Percentiles rank a stretch among this genome's conserved stretches.
phyloP scores from a whole-genome alignment of 108 stramenopile species.

The Nitzschia sp. region DNA sequence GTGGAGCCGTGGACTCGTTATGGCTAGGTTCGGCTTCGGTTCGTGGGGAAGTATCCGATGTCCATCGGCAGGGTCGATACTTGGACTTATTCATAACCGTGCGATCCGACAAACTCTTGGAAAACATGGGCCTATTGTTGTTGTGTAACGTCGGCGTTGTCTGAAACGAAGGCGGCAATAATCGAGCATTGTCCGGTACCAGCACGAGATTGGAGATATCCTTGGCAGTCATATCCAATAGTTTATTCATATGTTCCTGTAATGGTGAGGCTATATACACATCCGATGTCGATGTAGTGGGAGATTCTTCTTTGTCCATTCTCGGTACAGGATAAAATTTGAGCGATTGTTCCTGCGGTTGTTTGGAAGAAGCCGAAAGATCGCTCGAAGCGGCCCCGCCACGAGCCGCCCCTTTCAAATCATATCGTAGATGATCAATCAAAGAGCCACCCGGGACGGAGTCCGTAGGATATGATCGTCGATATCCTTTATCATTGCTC shows the following conservation, averaged over 20 bases:
- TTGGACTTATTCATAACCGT: background rate
- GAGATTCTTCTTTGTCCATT: background rate
- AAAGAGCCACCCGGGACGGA: too few relatives aligned
- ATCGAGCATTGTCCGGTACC: conserved; percentile 14
- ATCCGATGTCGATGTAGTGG: background rate
- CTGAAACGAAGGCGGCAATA: background rate
- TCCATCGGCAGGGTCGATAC: conserved; percentile 14
- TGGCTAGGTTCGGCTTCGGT: too few relatives aligned
- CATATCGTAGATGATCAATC: too few relatives aligned
- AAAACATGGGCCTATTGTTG: background rate
- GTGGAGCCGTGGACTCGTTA: too few relatives aligned
- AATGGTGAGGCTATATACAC: background rate
- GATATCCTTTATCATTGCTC: too few relatives aligned
- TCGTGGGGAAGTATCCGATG: conserved; percentile 8
- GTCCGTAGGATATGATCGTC: too few relatives aligned
- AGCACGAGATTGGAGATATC: background rate
- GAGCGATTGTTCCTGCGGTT: too few relatives aligned
- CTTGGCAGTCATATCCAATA: conserved; percentile 7
- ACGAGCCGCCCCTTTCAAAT: too few relatives aligned
- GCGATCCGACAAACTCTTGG: conserved; percentile 6
- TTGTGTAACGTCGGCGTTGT: background rate
- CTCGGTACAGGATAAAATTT: too few relatives aligned
- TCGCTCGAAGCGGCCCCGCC: too few relatives aligned
- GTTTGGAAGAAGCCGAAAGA: too few relatives aligned
- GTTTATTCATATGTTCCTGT: conserved; percentile 4